phyloP scores from a whole-genome alignment of 306 rosid species.

The Chamaecrista fasciculata region DNA sequence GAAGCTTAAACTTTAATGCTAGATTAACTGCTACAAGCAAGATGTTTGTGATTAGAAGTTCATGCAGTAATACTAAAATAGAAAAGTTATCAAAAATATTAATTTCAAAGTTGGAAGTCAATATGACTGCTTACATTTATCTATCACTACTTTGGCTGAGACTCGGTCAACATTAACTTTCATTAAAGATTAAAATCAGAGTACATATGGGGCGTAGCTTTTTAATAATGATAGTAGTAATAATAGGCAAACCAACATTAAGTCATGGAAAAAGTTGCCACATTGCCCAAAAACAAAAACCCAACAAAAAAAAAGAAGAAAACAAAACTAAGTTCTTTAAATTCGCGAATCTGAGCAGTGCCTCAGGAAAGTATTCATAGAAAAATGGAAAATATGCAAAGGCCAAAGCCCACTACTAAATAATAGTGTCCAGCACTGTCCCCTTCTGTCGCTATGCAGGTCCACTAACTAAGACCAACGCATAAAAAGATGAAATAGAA shows the following conservation, averaged over 20 bases:
- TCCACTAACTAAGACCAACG: conserved; percentile 47
- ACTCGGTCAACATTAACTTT: not conserved
- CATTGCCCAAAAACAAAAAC: not conserved
- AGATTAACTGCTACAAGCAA: not conserved
- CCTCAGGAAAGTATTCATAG: conserved; percentile 33
- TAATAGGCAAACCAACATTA: not conserved
- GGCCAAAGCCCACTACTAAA: conserved; percentile 27
- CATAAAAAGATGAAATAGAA: conserved; percentile 58
- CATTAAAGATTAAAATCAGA: not conserved
- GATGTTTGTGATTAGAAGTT: not conserved
- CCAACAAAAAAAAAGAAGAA: not conserved
- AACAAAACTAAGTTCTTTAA: conserved; percentile 20
- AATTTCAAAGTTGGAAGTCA: not conserved
- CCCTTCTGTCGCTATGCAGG: conserved; percentile 48
- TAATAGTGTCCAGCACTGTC: conserved; percentile 34
- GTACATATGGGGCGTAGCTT: not conserved
- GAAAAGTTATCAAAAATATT: not conserved
- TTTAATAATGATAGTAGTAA: not conserved
- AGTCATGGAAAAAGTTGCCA: conserved; percentile 5
- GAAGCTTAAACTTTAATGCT: not conserved
- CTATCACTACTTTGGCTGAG: not conserved
- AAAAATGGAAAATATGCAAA: conserved; percentile 31
- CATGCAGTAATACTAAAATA: not conserved
- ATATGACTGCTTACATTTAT: not conserved
- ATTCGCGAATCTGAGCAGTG: conserved; percentile 31